Base-by-base conservation (phyloP, 2,329 filamentous ascomycete species). In the Emmonsiellopsis sp. region DNA sequence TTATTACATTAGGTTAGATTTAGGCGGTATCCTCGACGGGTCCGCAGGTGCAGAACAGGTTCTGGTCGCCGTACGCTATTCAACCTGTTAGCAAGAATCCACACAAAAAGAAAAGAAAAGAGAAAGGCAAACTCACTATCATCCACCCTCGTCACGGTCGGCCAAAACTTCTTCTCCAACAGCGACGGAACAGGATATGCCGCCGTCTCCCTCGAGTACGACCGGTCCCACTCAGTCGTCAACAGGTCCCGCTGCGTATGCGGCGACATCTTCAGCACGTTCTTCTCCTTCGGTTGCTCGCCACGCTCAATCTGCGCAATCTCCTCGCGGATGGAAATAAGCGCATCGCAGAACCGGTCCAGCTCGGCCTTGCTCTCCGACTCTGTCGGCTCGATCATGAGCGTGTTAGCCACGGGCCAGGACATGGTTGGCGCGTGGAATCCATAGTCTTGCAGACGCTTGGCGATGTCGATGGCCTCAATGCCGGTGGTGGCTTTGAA, bases 311-410 rank as follows among this genome's bases (percentile, higher is more conserved):
- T 74, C 50, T 86, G 86, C 34, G 81, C 79, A 62, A 97, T 96
- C 73, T 97, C 92, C 55, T 81, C 71, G 14, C 92, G 82, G 66
- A 97, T 97, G 53, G 82, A 82, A 62, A 97, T 87, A 42, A 97
- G 76, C 0, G 92, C 89, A 59, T 96, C 86, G 57, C 90, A 88
- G 77, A 96, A 96, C 21, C 92, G 85, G 70, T 96, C 92, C 2
- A 97, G 81, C 76, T 97, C 92, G 57, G 86, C 86, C 69, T 93
- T 91, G 71, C 82, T 88, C 76, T 97, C 92, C 11, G 86, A 91
- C 74, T 96, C 92, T 0, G 92, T 97, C 2, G 92, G 92, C 75
- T 97, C 92, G 60, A 97, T 95, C 92, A 97, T 97, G 44, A 97
- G 82, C 0, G 92, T 96, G 73, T 94, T 94, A 51, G 88, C 81